These are phyloP conservation scores for Eimeria acervulina DNA, from an alignment of 169 alveolate species.

Conservation along the genomic window DNA sequence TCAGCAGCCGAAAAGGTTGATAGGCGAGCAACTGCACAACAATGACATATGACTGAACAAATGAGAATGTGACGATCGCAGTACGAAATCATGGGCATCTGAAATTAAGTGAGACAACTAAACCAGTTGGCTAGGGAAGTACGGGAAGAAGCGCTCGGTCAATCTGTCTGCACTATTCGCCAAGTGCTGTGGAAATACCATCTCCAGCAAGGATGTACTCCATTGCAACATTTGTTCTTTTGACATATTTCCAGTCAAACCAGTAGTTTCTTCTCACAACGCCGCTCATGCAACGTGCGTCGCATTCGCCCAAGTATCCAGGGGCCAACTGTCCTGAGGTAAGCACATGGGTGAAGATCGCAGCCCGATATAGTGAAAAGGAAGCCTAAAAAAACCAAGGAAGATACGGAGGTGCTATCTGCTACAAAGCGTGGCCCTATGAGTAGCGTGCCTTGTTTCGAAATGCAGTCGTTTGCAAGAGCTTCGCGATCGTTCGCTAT, in stretches of 20 bases:
- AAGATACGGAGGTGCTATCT: not conserved
- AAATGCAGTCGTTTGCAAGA: conserved; percentile 45
- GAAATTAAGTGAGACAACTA: not conserved
- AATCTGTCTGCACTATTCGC: not conserved
- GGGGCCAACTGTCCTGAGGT: conserved; percentile 53
- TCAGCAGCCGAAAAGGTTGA: conserved; percentile 36
- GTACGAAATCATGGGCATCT: not conserved
- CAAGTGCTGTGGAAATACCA: not conserved
- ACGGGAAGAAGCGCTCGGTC: not conserved
- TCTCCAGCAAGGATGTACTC: conserved; percentile 56
- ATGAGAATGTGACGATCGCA: not conserved
- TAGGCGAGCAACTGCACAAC: conserved; percentile 5
- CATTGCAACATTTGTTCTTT: not conserved
- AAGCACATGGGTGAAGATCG: not conserved
- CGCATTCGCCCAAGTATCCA: conserved; percentile 53
- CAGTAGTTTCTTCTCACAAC: conserved; percentile 14
- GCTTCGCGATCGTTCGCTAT: conserved; percentile 50
- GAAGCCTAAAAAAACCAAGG: not conserved
- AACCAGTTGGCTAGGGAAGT: not conserved
- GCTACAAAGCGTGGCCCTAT: not conserved
- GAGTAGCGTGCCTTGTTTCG: conserved; percentile 34
- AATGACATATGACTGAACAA: not conserved
- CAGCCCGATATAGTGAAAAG: not conserved
- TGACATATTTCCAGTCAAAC: not conserved
- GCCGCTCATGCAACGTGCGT: conserved; percentile 43